phyloP scores from a whole-genome alignment of 1,139 yeast genomes.

The Zhuliangozyma parablackwelliae region DNA sequence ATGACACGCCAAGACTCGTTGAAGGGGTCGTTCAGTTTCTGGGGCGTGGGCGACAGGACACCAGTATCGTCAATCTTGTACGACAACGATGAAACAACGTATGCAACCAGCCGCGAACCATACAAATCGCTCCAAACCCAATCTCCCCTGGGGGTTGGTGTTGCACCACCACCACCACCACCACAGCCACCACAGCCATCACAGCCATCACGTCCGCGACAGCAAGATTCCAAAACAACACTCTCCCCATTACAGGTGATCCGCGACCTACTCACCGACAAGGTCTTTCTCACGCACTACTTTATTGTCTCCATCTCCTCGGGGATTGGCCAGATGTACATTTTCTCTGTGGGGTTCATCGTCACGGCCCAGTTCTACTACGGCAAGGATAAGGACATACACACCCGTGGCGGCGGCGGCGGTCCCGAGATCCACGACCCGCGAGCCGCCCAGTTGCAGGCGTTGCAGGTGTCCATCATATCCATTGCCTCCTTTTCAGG shows the following conservation, averaged over 20 bases:
- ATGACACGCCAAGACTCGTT: conserved; percentile 15
- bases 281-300: conserved; percentile 30
- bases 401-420: conserved; percentile 2
- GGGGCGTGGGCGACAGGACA: conserved; percentile 26
- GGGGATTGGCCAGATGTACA: conserved; percentile 43
- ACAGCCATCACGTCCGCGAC: background rate
- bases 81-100: background rate
- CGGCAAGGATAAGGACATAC: conserved; percentile 7
- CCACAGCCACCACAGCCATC: background rate
- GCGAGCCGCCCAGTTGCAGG: conserved; percentile 34
- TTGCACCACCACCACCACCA: background rate
- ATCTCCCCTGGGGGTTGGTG: too few species aligned
- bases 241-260: conserved; percentile 22
- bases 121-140: too few species aligned
- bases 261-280: conserved; percentile 20
- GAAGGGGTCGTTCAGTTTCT: conserved; percentile 35
- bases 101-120: background rate
- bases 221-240: background rate
- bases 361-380: conserved; percentile 38
- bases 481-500: conserved; percentile 41
- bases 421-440: conserved; percentile 4
- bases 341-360: conserved; percentile 41
- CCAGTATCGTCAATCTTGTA: conserved; percentile 19
- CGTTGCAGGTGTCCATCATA: conserved; percentile 40
- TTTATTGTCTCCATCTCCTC: conserved; percentile 31